Conservation (phyloP, 768 basidiomycete genomes). For the Phlebiopsis gigantea region DNA sequence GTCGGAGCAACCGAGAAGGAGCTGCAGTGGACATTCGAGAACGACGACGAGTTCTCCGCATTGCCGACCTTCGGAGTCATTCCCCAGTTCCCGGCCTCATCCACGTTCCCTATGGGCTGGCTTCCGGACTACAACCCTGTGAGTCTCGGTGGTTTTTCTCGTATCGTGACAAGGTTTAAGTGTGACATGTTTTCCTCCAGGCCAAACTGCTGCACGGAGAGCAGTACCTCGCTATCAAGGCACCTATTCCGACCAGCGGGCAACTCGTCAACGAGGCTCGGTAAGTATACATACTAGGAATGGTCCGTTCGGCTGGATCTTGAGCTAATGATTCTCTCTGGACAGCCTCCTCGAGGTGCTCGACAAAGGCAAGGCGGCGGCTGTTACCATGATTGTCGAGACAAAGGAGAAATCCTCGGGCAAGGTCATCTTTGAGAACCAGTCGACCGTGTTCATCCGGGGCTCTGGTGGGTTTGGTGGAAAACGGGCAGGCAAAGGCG, state of each 20-base stretch:
- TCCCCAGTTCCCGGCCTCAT: constrained; percentile 79
- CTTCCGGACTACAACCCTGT: constrained; percentile 94
- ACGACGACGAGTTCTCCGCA: constrained; percentile 77
- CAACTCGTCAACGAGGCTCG: constrained; percentile 71
- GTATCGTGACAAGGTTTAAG: background rate
- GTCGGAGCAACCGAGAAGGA: constrained; percentile 92
- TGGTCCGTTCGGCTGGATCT: background rate
- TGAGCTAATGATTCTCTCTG: background rate
- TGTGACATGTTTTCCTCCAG: constrained; percentile 33
- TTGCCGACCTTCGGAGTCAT: constrained; percentile 95
- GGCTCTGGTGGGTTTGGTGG: constrained; percentile 97
- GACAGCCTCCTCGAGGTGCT: constrained; percentile 70
- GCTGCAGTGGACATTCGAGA: constrained; percentile 88
- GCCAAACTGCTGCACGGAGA: constrained; percentile 98
- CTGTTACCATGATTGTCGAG: constrained; percentile 73
- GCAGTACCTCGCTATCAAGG: constrained; percentile 87
- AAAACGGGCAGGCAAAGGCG: constrained; percentile 76
- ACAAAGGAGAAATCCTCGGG: constrained; percentile 80
- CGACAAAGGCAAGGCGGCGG: constrained; percentile 92
- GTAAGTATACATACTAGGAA: constrained; percentile 30
- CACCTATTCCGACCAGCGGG: constrained; percentile 79
- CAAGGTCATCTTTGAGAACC: constrained; percentile 84
- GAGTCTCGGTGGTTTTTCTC: constrained; percentile 19
- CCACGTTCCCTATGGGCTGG: constrained; percentile 70
- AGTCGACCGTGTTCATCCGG: constrained; percentile 87